Evolutionary conservation across 2,329 filamentous ascomycete genomes (phyloP), one percentile per base, ranked within the genome.

Genomic region (Cladophialophora psammophila): DNA sequence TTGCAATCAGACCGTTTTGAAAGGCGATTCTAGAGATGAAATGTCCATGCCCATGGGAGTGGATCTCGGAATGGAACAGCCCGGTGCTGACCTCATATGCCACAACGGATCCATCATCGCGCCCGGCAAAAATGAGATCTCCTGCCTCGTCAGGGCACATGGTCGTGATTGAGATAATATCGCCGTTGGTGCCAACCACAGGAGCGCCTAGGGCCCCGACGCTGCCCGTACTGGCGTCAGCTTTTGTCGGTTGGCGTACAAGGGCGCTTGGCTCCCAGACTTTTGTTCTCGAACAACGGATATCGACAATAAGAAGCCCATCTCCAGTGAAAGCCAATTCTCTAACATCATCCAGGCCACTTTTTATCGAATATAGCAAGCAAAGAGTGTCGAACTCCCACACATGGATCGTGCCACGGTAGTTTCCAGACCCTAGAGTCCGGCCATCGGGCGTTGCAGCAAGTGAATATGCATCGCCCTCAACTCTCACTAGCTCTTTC

Each of bases 221-320:
- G 18, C 45, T 36, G 26, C 38, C 45, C 32, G 32, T 38, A 26
- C 56, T 45, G 35, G 38, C 38, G n/a, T 45, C 32, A 45, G 36
- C 58, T 1, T 60, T 42, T 1, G 26, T 31, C 5, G 42, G 34
- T 35, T 32, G 58, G 3, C 40, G 40, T 20, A 60, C 32, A 3
- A 60, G 42, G 52, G 58, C 58, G 31, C 18, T 52, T 5, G 58
- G 58, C 20, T 50, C 58, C 58, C 58, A 60, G 40, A 60, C 26
- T 7, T 60, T 60, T 13, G 58, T 52, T 34, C n/a, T 50, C 15
- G 18, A 34, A 36, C 50, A 38, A 31, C 58, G 58, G 35, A 60
- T 60, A 15, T 60, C 58, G 31, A 60, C 42, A 15, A 60, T 31
- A 26, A 38, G 58, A 52, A 50, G 38, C 18, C 58, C 58, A 26